phyloP scores from a whole-genome alignment of 2,329 filamentous ascomycete species.

The Trichoderma afroharzianum region DNA sequence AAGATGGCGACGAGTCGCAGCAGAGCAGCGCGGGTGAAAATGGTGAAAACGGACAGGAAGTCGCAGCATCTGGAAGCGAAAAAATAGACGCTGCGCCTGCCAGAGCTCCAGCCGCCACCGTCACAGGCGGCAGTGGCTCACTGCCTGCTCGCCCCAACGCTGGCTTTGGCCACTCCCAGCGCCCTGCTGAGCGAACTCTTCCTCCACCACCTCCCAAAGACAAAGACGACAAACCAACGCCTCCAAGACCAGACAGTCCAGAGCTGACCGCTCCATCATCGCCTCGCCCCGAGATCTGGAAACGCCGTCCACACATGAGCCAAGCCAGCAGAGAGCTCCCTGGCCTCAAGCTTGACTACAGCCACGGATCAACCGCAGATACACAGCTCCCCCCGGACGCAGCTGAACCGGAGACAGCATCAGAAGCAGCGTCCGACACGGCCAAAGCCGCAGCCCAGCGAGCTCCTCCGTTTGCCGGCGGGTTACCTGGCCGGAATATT shows the following conservation, averaged over 20 bases:
- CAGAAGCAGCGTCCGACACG: background rate
- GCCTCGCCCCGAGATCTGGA: slow-evolving; percentile 41
- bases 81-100: background rate
- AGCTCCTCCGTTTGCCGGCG: slow-evolving; percentile 21
- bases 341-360: slow-evolving; percentile 46
- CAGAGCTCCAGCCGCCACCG: background rate
- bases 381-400: slow-evolving; percentile 16
- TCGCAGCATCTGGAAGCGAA: background rate
- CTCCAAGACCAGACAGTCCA: slow-evolving; percentile 14
- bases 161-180: slow-evolving; percentile 1
- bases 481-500: slow-evolving; percentile 30
- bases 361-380: slow-evolving; percentile 49
- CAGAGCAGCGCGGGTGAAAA: slow-evolving; percentile 18
- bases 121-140: slow-evolving; percentile 15
- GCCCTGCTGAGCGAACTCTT: slow-evolving; percentile 1
- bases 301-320: slow-evolving; percentile 48
- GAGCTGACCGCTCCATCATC: slow-evolving; percentile 27
- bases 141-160: slow-evolving; percentile 4
- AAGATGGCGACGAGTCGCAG: slow-evolving; percentile 39
- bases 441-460: slow-evolving; percentile 1
- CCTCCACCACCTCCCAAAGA: slow-evolving; percentile 20
- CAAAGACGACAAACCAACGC: slow-evolving; percentile 1
- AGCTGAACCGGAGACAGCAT: background rate
- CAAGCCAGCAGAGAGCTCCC: slow-evolving; percentile 46
- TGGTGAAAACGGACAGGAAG: background rate